Base-by-base conservation (phyloP, 148 eudicot species). In the Silene uniflora region DNA sequence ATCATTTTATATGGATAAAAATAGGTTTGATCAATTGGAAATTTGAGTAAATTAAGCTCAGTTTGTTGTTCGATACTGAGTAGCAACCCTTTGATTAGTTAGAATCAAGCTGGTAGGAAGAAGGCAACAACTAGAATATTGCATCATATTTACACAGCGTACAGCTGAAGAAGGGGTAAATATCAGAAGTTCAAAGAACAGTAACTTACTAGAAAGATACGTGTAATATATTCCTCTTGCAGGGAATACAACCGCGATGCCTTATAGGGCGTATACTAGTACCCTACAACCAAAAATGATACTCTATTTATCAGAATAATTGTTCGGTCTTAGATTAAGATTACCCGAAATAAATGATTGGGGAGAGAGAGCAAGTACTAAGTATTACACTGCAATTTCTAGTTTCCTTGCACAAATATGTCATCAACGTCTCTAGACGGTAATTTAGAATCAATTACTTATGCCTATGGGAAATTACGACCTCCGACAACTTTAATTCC, bases 1-100 rank as follows among this genome's bases (percentile, higher is more conserved):
- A 62, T 62, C 68, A 29, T 25, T 64, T 64, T 12, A 64, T 27
- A 62, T 62, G 65, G 68, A 24, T 62, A 19, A 58, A n/a, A 62
- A 24, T 5, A 10, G 66, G 14, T 27, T 23, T 10, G 14, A 24
- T 23, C 1, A 23, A 24, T 62, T 9, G 1, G 2, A 24, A 23
- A 62, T 10, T 12, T 23, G 27, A 62, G 13, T 23, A 10, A 25
- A 23, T 13, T 13, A 7, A 19, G 54, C 10, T 4, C 1, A 3
- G 24, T 42, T 19, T n/a, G 52, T 11, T 42, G 54, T 39, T 39
- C 13, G 1, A 13, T 62, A 62, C 25, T 4, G 52, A 35, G 54
- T 49, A 49, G 14, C 35, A 39, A 39, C 47, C 17, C 17, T 16
- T 35, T 44, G 70, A 18, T 18, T 6, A 24, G 2, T 17, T 68